Conservation (phyloP, 108 stramenopile genomes). For the Aureococcus anophagefferens region DNA sequence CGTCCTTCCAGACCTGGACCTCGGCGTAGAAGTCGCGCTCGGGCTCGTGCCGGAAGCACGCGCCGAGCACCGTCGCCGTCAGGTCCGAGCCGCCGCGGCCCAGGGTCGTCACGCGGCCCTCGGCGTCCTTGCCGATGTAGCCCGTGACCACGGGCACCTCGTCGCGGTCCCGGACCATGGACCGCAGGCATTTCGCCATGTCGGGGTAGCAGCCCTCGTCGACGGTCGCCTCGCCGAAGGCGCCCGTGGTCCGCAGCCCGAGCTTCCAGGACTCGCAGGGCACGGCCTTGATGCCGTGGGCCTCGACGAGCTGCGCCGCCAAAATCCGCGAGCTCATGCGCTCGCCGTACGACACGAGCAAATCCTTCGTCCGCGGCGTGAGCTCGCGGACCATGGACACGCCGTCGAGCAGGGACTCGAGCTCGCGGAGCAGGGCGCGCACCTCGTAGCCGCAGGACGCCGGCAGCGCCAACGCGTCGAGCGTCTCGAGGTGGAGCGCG, state of each 20-base stretch:
- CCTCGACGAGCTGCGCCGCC: slow-evolving; percentile 79
- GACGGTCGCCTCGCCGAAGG: slow-evolving; percentile 81
- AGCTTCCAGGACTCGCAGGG: slow-evolving; percentile 90
- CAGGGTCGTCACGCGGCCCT: slow-evolving; percentile 80
- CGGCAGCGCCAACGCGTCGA: not conserved
- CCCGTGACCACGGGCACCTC: slow-evolving; percentile 87
- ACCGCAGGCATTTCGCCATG: slow-evolving; percentile 49
- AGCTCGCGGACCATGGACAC: slow-evolving; percentile 80
- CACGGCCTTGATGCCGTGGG: slow-evolving; percentile 76
- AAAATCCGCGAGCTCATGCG: slow-evolving; percentile 79
- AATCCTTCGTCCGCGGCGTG: slow-evolving; percentile 73
- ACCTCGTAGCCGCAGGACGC: not conserved
- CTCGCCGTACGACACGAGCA: slow-evolving; percentile 84
- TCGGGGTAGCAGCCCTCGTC: slow-evolving; percentile 46
- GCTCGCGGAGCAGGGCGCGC: not conserved
- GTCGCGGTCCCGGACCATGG: not conserved
- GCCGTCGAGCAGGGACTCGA: slow-evolving; percentile 61
- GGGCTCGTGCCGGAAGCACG: slow-evolving; percentile 54
- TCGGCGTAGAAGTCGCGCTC: slow-evolving; percentile 42
- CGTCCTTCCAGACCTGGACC: slow-evolving; percentile 98
- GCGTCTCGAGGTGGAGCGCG: not conserved
- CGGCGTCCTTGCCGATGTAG: slow-evolving; percentile 76
- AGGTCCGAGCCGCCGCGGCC: slow-evolving; percentile 89
- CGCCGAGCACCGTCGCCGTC: slow-evolving; percentile 85
- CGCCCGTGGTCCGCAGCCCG: slow-evolving; percentile 72